Evolutionary conservation across 352 stramenopile genomes (phyloP), one percentile per base, ranked within the genome.

Genomic region (Phytopythium cucurbitacearum): DNA sequence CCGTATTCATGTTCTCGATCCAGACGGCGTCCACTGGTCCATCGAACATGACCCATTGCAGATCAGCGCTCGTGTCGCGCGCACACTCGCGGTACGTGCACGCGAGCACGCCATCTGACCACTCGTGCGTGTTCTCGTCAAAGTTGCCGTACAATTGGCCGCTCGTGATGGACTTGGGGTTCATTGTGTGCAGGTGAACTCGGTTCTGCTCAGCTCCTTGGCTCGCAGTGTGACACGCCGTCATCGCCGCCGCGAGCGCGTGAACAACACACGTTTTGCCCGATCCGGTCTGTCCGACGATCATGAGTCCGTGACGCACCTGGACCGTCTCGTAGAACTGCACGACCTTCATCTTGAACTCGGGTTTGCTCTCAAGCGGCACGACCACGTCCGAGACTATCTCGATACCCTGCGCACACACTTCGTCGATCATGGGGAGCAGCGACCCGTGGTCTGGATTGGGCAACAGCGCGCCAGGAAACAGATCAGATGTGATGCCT

Each of bases 1-100:
- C 91, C 1, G 91, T 97, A 68, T 98, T 98, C 91, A 98, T 98
- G 67, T 97, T 97, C 49, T 98, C 91, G 58, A 98, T 98, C 91
- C 91, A 98, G 32, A 98, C 91, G 0, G 91, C 91, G 60, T 98
- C 91, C 10, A 98, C 91, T 0, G 91, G 91, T 0, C 91, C 91
- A 59, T 98, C 91, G 51, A 98, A 97, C 69, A 97, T 89, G 32
- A 98, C 80, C 91, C 91, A 98, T 63, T 97, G 94, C 11, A 94
- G 55, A 47, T 97, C 83, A 0, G 70, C 61, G 34, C 72, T 94
- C 34, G 83, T 95, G 50, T 86, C 80, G 16, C 79, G 75, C 12
- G 95, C 93, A 33, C 87, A 97, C 53, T 97, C 89, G 35, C 95
- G 82, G 60, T 98, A 98, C 11, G 95, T 96, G 42, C 91, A 97